Conservation (phyloP, 176 grass and related monocot species). For the Alopecurus myosuroides region DNA sequence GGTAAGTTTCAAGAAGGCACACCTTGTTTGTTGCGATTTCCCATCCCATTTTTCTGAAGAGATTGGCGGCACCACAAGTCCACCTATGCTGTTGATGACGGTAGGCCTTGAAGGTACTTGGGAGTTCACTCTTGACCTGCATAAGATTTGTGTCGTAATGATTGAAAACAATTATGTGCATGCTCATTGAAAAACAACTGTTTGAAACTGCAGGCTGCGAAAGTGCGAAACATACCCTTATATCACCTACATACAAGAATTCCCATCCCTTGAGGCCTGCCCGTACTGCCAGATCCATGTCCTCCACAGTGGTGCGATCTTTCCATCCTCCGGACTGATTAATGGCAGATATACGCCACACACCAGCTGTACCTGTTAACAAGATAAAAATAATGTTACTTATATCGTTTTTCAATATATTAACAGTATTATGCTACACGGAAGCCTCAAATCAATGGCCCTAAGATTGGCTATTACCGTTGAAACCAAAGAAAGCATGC, state of each 20-base stretch:
- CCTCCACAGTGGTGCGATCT: slow-evolving; percentile 91
- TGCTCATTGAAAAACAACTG: neutral
- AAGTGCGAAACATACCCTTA: slow-evolving; percentile 52
- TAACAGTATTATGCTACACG: neutral
- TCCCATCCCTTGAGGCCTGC: slow-evolving; percentile 78
- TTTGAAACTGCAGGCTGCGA: neutral
- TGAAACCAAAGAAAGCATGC: slow-evolving; percentile 84
- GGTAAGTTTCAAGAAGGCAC: neutral
- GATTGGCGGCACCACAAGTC: slow-evolving; percentile 80
- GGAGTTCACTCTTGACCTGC: slow-evolving; percentile 95
- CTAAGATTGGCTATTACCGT: slow-evolving; percentile 44
- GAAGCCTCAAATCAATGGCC: neutral
- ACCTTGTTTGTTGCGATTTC: slow-evolving; percentile 72
- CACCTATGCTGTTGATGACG: slow-evolving; percentile 88
- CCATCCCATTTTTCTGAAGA: slow-evolving; percentile 93
- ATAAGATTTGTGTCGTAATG: slow-evolving; percentile 16
- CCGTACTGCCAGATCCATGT: slow-evolving; percentile 95
- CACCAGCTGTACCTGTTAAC: slow-evolving; percentile 81
- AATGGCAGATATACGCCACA: slow-evolving; percentile 89
- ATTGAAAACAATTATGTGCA: slow-evolving; percentile 9
- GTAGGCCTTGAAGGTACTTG: slow-evolving; percentile 86
- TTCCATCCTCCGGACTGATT: slow-evolving; percentile 92
- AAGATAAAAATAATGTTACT: neutral
- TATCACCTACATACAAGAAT: slow-evolving; percentile 89
- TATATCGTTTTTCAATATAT: neutral